phyloP scores from a whole-genome alignment of 192 early-diverging fungal genomes.

The Coemansia sp. region DNA sequence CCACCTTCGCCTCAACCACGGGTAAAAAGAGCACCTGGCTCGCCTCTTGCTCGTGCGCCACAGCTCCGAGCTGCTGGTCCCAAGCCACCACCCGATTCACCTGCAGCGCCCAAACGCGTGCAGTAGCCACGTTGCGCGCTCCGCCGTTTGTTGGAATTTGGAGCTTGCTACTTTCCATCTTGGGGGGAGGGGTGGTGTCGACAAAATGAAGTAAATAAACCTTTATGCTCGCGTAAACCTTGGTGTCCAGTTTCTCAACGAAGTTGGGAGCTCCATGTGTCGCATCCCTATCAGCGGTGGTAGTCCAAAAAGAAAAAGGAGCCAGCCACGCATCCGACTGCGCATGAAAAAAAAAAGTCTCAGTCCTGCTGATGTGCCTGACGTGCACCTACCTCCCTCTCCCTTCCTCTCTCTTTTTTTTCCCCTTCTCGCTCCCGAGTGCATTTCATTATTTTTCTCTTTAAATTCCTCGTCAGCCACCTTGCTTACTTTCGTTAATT shows the following conservation, averaged over 20 bases:
- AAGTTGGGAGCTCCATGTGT: neutral
- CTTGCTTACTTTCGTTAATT: too few relatives aligned
- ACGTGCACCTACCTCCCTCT: neutral
- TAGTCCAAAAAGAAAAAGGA: neutral
- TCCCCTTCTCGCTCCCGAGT: neutral
- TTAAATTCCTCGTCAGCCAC: neutral
- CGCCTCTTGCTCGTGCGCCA: neutral
- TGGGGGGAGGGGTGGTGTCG: neutral
- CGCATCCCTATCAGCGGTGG: neutral
- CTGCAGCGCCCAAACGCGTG: neutral
- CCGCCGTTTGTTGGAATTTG: neutral
- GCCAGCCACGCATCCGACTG: neutral
- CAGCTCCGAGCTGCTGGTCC: neutral
- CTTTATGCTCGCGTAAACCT: neutral
- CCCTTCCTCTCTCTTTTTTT: neutral
- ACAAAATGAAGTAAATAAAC: neutral
- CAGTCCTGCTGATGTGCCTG: neutral
- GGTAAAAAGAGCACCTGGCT: neutral
- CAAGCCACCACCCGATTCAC: neutral
- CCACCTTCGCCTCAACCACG: slow-evolving; percentile 48
- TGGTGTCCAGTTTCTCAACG: neutral
- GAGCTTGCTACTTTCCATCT: neutral
- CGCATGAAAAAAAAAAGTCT: neutral
- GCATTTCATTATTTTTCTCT: neutral
- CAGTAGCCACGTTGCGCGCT: neutral